Evolutionary conservation across 805 yeast species (phyloP).

Genomic region (Pichia phayaonensis): DNA sequence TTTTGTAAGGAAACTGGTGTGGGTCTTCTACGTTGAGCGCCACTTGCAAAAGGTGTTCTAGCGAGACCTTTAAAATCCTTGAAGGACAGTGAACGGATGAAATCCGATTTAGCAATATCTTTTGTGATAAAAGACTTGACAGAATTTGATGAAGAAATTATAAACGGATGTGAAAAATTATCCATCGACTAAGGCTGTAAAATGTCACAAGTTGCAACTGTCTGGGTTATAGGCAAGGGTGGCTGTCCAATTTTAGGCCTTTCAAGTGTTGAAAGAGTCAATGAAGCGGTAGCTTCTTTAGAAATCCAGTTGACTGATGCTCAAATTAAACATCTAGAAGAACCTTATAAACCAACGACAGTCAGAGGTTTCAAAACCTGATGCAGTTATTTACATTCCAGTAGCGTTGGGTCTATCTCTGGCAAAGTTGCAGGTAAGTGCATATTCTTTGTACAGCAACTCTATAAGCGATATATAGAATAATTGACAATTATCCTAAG

Average conservation of each 20-base stretch:
- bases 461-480: too few relatives aligned
- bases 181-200: conserved; percentile 38
- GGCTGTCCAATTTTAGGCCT: conserved; percentile 52
- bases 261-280: conserved; percentile 38
- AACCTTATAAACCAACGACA: conserved; percentile 21
- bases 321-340: conserved; percentile 31
- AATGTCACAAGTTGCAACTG: conserved; percentile 48
- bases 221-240: conserved; percentile 49
- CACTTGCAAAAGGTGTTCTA: conserved; percentile 42
- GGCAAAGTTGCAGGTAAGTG: too few relatives aligned
- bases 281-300: conserved; percentile 41
- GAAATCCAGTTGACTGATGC: conserved; percentile 32
- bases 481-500: too few relatives aligned
- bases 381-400: too few relatives aligned
- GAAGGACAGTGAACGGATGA: conserved; percentile 14
- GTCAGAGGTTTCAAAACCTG: conserved; percentile 1
- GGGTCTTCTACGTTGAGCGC: conserved; percentile 57
- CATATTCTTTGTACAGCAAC: too few relatives aligned
- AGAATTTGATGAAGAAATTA: conserved; percentile 28
- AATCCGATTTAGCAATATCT: conserved; percentile 28
- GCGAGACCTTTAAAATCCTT: conserved; percentile 2
- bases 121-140: conserved; percentile 12
- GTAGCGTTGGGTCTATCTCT: too few relatives aligned
- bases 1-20: conserved; percentile 45
- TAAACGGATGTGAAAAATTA: conserved; percentile 47